Evolutionary conservation across 352 stramenopile species (phyloP).

Genomic region (Globisporangium paroecandrum): DNA sequence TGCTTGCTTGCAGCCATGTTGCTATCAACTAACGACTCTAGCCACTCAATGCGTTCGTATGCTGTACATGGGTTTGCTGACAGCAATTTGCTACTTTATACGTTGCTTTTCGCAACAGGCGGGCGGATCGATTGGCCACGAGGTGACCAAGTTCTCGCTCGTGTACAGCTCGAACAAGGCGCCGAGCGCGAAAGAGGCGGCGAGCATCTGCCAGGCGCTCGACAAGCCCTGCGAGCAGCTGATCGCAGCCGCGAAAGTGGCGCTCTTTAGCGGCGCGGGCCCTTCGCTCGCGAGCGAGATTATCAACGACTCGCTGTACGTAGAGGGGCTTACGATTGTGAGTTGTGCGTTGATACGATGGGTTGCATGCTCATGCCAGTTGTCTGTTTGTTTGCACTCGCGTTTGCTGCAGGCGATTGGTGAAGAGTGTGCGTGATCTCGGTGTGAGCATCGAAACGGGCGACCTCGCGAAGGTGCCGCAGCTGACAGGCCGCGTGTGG

Average conservation of each 20-base stretch:
- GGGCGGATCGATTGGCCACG: constrained; percentile 59
- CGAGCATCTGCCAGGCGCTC: constrained; percentile 77
- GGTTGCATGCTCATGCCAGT: constrained; percentile 8
- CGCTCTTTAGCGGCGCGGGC: constrained; percentile 72
- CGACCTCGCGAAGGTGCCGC: constrained; percentile 52
- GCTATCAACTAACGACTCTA: not conserved
- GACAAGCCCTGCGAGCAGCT: constrained; percentile 79
- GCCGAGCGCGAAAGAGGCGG: constrained; percentile 56
- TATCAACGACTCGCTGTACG: constrained; percentile 61
- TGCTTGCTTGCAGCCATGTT: not conserved
- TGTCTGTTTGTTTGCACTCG: not conserved
- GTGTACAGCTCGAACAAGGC: constrained; percentile 67
- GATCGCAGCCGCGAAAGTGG: constrained; percentile 67
- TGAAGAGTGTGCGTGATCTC: constrained; percentile 72
- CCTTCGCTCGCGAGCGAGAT: constrained; percentile 77
- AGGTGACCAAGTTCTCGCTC: constrained; percentile 87
- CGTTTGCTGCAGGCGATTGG: constrained; percentile 42
- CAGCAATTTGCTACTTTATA: not conserved
- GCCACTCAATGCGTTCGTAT: not conserved
- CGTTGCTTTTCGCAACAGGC: constrained; percentile 29
- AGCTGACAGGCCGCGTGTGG: constrained; percentile 82
- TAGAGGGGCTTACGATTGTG: constrained; percentile 1
- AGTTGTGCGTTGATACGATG: not conserved
- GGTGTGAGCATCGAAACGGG: constrained; percentile 37
- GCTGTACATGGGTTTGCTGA: not conserved